These are phyloP conservation scores for Eimeria nieschulzi DNA, from an alignment of 169 alveolate species.

Conservation along the genomic window DNA sequence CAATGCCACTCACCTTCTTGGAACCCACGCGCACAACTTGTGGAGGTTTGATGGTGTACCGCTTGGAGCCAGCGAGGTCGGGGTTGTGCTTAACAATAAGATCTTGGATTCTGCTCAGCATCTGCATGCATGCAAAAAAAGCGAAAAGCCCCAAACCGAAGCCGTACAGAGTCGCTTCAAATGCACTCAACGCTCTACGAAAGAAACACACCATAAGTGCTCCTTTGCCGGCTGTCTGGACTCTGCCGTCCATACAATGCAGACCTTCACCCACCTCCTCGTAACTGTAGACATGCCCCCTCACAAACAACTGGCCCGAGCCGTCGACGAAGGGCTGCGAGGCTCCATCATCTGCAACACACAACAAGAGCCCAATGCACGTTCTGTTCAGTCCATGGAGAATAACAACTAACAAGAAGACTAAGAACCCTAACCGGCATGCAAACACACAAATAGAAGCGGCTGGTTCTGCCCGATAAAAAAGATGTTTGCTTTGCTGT, in stretches of 20 bases:
- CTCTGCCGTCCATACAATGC: neutral
- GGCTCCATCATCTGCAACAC: constrained; percentile 1
- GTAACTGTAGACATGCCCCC: constrained; percentile 89
- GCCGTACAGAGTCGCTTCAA: neutral
- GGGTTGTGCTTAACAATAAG: constrained; percentile 90
- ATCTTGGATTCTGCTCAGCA: constrained; percentile 89
- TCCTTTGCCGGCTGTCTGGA: neutral
- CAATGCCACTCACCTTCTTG: constrained; percentile 90
- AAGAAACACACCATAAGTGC: neutral
- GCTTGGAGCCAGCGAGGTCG: constrained; percentile 89
- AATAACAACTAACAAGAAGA: no score
- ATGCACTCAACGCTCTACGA: neutral
- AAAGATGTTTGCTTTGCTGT: no score
- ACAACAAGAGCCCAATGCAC: no score
- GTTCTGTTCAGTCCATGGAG: no score
- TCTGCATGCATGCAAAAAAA: constrained; percentile 58
- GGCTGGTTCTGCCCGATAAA: no score
- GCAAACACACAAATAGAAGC: no score
- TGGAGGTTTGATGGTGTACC: constrained; percentile 92
- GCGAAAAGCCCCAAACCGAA: neutral
- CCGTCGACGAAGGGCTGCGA: constrained; percentile 58
- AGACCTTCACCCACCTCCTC: constrained; percentile 84
- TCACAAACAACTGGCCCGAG: constrained; percentile 78
- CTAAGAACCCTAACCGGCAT: no score
- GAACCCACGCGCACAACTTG: constrained; percentile 96